Percentiles rank a stretch among this genome's conserved stretches.
phyloP scores from a whole-genome alignment of 1,139 yeast genomes.

The Sugiyamaella grinbergsii region DNA sequence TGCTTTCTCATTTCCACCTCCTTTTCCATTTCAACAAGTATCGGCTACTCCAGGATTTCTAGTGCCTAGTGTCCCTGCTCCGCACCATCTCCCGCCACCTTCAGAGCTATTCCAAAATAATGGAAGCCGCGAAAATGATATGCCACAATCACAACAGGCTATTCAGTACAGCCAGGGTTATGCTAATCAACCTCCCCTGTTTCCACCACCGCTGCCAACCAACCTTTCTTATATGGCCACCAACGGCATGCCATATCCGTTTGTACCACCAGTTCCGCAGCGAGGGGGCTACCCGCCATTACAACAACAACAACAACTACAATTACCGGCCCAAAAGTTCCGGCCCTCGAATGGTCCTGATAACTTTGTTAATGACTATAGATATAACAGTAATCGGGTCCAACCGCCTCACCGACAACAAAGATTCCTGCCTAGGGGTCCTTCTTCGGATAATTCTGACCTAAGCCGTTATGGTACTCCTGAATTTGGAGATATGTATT shows the following conservation, averaged over 20 bases:
- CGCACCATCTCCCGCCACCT: background rate
- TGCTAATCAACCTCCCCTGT: too few relatives aligned
- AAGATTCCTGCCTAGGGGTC: slow-evolving; percentile 2
- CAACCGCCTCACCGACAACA: background rate
- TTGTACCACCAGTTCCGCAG: background rate
- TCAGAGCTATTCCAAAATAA: background rate
- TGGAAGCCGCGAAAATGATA: background rate
- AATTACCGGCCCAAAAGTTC: background rate
- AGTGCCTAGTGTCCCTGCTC: too few relatives aligned
- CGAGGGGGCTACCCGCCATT: background rate
- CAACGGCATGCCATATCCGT: slow-evolving; percentile 1
- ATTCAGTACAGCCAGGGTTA: background rate
- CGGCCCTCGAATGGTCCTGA: background rate
- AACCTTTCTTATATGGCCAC: background rate
- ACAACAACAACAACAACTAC: background rate
- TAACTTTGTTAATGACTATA: background rate
- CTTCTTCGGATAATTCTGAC: slow-evolving; percentile 8
- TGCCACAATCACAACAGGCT: background rate
- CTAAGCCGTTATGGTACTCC: slow-evolving; percentile 13
- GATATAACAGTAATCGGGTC: slow-evolving; percentile 2
- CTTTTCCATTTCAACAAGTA: too few relatives aligned
- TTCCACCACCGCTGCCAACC: background rate
- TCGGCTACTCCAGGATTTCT: background rate
- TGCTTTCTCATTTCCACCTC: background rate
- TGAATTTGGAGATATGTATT: slow-evolving; percentile 16